Conservation (phyloP, 108 stramenopile genomes). For the Conticribra weissflogii region DNA sequence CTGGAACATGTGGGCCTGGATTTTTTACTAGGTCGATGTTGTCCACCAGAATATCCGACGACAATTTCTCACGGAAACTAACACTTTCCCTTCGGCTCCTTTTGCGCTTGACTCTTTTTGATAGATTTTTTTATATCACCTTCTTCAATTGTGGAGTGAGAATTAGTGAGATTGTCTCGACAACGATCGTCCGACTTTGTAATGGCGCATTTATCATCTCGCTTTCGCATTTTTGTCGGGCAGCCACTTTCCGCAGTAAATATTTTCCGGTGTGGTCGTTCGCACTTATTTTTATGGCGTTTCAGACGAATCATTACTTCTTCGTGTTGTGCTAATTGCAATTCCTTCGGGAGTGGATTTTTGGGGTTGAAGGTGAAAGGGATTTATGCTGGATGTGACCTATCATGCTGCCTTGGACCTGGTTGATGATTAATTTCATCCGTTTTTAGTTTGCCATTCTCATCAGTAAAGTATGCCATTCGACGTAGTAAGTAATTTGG, state of each 20-base stretch:
- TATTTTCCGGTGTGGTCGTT: too few relatives aligned
- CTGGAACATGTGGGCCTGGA: background rate
- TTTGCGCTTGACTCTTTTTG: background rate
- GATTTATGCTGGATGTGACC: background rate
- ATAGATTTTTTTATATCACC: background rate
- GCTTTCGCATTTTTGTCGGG: too few relatives aligned
- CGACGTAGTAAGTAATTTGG: constrained; percentile 28
- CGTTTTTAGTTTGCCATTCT: too few relatives aligned
- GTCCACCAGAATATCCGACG: background rate
- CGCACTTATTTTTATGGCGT: background rate
- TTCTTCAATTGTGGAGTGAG: too few relatives aligned
- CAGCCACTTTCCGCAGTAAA: background rate
- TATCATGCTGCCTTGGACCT: background rate
- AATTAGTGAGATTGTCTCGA: too few relatives aligned
- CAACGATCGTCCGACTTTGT: too few relatives aligned
- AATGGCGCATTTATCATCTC: too few relatives aligned
- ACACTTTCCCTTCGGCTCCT: background rate
- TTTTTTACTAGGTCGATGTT: background rate
- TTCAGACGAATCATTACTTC: background rate
- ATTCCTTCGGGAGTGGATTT: background rate
- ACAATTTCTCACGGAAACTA: background rate
- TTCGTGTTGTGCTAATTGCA: background rate
- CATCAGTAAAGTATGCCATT: background rate
- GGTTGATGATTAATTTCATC: too few relatives aligned
- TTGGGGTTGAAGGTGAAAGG: background rate